Base-by-base conservation (phyloP, 129 eudicot species). In the Dittrichia graveolens region DNA sequence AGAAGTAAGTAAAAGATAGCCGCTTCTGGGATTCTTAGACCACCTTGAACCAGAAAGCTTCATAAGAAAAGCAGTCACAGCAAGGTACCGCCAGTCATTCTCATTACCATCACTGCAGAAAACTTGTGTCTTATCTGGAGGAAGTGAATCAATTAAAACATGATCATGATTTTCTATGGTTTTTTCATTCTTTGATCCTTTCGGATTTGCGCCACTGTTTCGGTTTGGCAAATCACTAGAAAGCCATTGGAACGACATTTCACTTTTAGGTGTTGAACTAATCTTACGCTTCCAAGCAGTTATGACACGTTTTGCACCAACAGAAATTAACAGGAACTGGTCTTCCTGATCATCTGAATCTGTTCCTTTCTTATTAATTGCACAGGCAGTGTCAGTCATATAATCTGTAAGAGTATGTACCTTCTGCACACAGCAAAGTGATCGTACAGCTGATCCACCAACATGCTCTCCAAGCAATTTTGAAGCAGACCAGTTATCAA, bases 391-490 rank as follows among this genome's bases (percentile, higher is more conserved):
- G 46, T 53, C 80, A 65, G 46, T 49, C 35, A 49, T 72, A 78
- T 84, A 83, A n/a, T 80, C 81, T 61, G 61, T 75, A 19, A 82
- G 48, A 43, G 64, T 69, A 81, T 94, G 88, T 59, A 85, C 77
- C 88, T 83, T 90, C 57, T 81, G 79, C 66, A 88, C 95, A 54
- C 55, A 86, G 82, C 85, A 90, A 78, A 94, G 73, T 35, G 98
- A 90, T 64, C 96, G 84, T 65, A 94, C 97, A 72, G 97, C 97
- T 69, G 98, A 94, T 67, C 98, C 98, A 50, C 97, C 98, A 71
- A 94, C 97, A 90, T 90, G 98, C 75, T 90, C 98, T 44, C 98
- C 98, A 53, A 94, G 98, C 84, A 85, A 83, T 58, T 88, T 88
- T 67, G 98, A 94, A 40, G 83, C 60, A 11, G 89, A 71, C 98